phyloP scores from a whole-genome alignment of 495 filamentous ascomycete genomes.

The Trichoderma erinaceum region DNA sequence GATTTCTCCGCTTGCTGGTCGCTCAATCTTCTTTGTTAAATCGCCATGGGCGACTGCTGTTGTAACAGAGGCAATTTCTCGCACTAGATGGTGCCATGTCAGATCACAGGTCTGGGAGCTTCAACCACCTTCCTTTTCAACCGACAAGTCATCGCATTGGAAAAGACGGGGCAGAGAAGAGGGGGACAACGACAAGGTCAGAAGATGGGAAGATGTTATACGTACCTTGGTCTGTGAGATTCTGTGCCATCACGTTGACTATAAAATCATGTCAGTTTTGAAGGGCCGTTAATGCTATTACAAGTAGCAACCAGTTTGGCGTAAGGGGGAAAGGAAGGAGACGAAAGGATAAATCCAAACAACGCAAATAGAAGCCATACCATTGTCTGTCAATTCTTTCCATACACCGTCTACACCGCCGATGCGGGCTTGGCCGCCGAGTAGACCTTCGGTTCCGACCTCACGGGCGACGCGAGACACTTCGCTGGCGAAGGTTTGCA shows the following conservation, averaged over 20 bases:
- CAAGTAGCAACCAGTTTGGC: not conserved
- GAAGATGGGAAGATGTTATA: not conserved
- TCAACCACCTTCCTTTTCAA: not conserved
- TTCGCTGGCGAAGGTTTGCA: slow-evolving; percentile 95
- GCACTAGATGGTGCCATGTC: slow-evolving; percentile 45
- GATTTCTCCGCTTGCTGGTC: slow-evolving; percentile 92
- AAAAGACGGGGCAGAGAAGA: not conserved
- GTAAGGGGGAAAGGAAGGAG: not conserved
- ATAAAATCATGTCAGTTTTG: slow-evolving; percentile 21
- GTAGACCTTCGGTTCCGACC: slow-evolving; percentile 92
- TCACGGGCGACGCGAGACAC: slow-evolving; percentile 94
- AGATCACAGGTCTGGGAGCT: slow-evolving; percentile 18
- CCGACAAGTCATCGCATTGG: not conserved
- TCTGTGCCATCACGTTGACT: slow-evolving; percentile 97
- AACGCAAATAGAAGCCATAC: slow-evolving; percentile 36
- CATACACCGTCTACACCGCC: slow-evolving; percentile 94
- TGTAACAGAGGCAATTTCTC: slow-evolving; percentile 94
- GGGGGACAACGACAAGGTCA: not conserved
- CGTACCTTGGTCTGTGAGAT: slow-evolving; percentile 53
- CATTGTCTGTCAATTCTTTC: slow-evolving; percentile 96
- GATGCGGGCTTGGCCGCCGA: slow-evolving; percentile 95
- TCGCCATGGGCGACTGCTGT: slow-evolving; percentile 96
- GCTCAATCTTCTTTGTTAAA: slow-evolving; percentile 91
- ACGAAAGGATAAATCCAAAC: slow-evolving; percentile 16
- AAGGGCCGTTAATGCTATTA: not conserved